Conservation (phyloP, 2,329 filamentous ascomycete species). For the Neoscytalidium dimidiatum region DNA sequence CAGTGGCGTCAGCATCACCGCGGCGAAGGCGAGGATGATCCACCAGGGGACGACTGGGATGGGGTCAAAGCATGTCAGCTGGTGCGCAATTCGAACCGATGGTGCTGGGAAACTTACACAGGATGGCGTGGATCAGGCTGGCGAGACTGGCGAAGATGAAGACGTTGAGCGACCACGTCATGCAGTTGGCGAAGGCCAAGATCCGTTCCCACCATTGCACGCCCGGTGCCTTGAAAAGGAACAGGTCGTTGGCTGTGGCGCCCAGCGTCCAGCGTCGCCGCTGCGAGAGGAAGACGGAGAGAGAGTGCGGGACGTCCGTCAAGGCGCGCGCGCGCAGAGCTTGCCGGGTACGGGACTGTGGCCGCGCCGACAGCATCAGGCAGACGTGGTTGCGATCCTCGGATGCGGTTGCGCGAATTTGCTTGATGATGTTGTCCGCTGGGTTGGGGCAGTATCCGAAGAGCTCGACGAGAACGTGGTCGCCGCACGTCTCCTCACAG, state of each 20-base stretch:
- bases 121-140: conserved; percentile 27
- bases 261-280: conserved; percentile 53
- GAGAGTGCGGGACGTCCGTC: conserved; percentile 36
- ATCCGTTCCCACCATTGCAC: conserved; percentile 48
- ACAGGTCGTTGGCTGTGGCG: conserved; percentile 52
- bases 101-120: neutral
- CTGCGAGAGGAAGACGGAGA: conserved; percentile 52
- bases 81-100: neutral
- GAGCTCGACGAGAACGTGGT: conserved; percentile 40
- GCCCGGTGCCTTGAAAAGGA: conserved; percentile 49
- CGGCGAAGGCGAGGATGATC: conserved; percentile 26
- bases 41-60: conserved; percentile 21
- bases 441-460: conserved; percentile 54
- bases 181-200: conserved; percentile 48
- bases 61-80: neutral
- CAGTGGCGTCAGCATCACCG: conserved; percentile 33
- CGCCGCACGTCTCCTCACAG: conserved; percentile 45
- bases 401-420: conserved; percentile 53
- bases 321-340: conserved; percentile 51
- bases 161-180: conserved; percentile 40
- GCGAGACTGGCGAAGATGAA: conserved; percentile 28
- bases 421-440: conserved; percentile 52
- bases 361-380: conserved; percentile 43
- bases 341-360: conserved; percentile 48
- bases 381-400: conserved; percentile 55